phyloP scores from a whole-genome alignment of 2,329 filamentous ascomycete species.

The Stromatinia cepivora region DNA sequence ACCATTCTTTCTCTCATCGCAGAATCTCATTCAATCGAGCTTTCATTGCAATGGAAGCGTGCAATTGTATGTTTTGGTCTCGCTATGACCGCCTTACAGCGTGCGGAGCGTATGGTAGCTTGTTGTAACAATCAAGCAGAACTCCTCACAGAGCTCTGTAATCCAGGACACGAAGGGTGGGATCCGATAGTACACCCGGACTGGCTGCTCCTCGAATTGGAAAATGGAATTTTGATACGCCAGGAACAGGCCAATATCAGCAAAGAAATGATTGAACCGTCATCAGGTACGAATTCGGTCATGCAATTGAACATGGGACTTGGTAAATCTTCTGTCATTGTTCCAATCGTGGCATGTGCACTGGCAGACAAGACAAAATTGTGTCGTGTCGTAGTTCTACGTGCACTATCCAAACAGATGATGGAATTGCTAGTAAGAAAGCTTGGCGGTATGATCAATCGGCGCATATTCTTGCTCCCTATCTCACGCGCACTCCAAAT shows the following conservation, averaged over 20 bases:
- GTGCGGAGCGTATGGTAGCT: slow-evolving; percentile 43
- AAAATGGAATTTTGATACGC: slow-evolving; percentile 62
- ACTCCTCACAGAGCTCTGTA: slow-evolving; percentile 48
- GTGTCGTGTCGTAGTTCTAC: slow-evolving; percentile 60
- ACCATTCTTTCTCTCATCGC: slow-evolving; percentile 28
- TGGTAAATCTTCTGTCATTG: slow-evolving; percentile 69
- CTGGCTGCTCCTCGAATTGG: slow-evolving; percentile 63
- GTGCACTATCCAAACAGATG: slow-evolving; percentile 62
- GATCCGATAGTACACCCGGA: slow-evolving; percentile 54
- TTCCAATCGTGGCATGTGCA: slow-evolving; percentile 59
- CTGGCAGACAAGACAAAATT: slow-evolving; percentile 54
- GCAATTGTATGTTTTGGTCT: slow-evolving; percentile 29
- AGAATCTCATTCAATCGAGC: neutral
- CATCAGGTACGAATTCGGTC: slow-evolving; percentile 48
- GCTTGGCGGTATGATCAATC: slow-evolving; percentile 56
- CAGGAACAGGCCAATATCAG: slow-evolving; percentile 53
- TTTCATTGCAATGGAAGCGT: slow-evolving; percentile 27
- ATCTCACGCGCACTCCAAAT: slow-evolving; percentile 55
- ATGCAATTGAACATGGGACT: slow-evolving; percentile 73
- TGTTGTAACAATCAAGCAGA: slow-evolving; percentile 36
- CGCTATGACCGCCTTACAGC: slow-evolving; percentile 29
- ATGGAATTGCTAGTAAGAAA: slow-evolving; percentile 54
- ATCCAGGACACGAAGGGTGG: slow-evolving; percentile 59
- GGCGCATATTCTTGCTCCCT: slow-evolving; percentile 57
- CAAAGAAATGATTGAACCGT: slow-evolving; percentile 51